Conservation (phyloP, 345 rosid genomes). For the Acer saccharum region DNA sequence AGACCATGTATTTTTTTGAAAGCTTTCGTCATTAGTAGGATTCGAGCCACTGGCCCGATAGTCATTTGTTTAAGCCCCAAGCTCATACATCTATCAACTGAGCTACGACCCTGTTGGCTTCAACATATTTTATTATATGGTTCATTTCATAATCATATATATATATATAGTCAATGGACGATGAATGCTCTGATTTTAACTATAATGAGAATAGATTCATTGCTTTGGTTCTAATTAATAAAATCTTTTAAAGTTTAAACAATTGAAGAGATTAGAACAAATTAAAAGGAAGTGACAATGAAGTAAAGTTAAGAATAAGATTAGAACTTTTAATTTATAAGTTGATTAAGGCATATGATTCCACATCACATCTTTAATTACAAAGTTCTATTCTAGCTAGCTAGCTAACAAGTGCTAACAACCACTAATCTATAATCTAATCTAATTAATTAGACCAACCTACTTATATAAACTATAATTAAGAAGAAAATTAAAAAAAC, state of each 20-base stretch:
- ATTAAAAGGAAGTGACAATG: neutral
- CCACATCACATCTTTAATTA: conserved; percentile 15
- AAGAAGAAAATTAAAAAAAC: no score
- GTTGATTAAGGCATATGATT: conserved; percentile 26
- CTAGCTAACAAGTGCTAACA: neutral
- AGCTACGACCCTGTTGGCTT: no score
- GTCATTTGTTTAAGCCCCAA: no score
- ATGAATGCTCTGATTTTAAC: no score
- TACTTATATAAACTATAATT: conserved; percentile 8
- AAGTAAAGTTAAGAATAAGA: conserved; percentile 5
- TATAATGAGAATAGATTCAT: conserved; percentile 11
- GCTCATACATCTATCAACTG: no score
- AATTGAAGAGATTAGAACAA: neutral
- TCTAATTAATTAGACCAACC: neutral
- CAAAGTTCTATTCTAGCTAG: conserved; percentile 2
- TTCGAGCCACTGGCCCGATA: no score
- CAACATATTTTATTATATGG: no score
- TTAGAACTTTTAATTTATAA: neutral
- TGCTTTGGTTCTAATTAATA: conserved; percentile 22
- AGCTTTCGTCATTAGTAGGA: no score
- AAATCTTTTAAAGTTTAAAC: neutral
- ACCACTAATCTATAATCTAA: conserved; percentile 11
- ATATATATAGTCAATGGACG: neutral
- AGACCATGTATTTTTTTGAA: no score
- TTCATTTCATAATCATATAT: no score